phyloP scores from a whole-genome alignment of 2,329 filamentous ascomycete genomes.

The Metarhizium robertsii region DNA sequence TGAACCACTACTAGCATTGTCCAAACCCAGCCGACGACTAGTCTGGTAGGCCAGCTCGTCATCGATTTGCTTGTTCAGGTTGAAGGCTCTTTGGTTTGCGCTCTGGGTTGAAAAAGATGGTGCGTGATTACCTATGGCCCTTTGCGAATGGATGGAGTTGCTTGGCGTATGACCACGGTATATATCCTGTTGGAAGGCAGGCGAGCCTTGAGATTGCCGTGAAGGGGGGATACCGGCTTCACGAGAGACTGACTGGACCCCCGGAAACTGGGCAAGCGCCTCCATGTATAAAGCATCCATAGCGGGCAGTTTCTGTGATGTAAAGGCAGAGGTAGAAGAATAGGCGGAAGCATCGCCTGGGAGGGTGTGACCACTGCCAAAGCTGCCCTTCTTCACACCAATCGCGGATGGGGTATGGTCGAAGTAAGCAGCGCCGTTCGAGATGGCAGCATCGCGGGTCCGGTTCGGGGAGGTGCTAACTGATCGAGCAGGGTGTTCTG shows the following conservation, averaged over 20 bases:
- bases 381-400: slow-evolving; percentile 24
- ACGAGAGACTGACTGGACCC: slow-evolving; percentile 26
- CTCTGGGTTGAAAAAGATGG: slow-evolving; percentile 38
- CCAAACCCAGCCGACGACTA: slow-evolving; percentile 23
- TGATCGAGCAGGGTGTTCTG: slow-evolving; percentile 32
- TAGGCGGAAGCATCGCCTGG: slow-evolving; percentile 17
- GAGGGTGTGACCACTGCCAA: slow-evolving; percentile 14
- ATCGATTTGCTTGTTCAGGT: slow-evolving; percentile 27
- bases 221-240: slow-evolving; percentile 49
- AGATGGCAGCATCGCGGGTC: slow-evolving; percentile 37
- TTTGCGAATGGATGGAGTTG: slow-evolving; percentile 38
- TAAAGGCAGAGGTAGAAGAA: slow-evolving; percentile 12
- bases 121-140: slow-evolving; percentile 32
- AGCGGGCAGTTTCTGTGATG: slow-evolving; percentile 21
- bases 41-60: slow-evolving; percentile 28
- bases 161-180: slow-evolving; percentile 30
- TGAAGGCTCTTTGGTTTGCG: slow-evolving; percentile 25
- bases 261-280: slow-evolving; percentile 16
- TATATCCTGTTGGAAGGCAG: slow-evolving; percentile 22
- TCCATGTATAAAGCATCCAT: slow-evolving; percentile 34
- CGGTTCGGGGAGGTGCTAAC: slow-evolving; percentile 51
- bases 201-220: slow-evolving; percentile 39
- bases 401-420: slow-evolving; percentile 34
- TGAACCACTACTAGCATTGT: slow-evolving; percentile 15
- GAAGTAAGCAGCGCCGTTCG: slow-evolving; percentile 36